Base-by-base conservation (phyloP, 2,329 filamentous ascomycete genomes). In the Colletotrichum lupini region DNA sequence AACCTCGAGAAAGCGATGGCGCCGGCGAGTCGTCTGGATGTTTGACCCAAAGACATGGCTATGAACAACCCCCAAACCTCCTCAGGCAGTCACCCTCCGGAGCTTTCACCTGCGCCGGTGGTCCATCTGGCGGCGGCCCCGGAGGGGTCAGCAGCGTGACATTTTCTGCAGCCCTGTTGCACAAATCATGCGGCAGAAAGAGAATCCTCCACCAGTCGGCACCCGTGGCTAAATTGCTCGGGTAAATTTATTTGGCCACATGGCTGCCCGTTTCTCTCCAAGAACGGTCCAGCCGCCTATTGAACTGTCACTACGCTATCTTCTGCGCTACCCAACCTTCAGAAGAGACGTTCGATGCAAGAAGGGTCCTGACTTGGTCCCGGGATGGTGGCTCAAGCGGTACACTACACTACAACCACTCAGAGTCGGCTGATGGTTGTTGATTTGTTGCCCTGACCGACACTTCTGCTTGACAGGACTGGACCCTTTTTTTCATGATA, bases 121-220 rank as follows among this genome's bases (percentile, higher is more conserved):
- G 69, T 46, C 69, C 66, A 69, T 60, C 30, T 60, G 69, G 66
- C 69, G 69, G 65, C 69, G 42, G 16, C 3, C 53, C 49, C 9
- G 14, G 37, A 53, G 32, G 24, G n/a, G 22, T 16, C 2, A n/a
- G 19, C 59, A 69, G 70, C 70, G 70, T 72, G 66, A 72, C 70
- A 69, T 64, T 69, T 66, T 72, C 37, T 42, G 70, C 69, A 72
- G 69, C 69, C 69, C 65, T 72, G 69, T 72, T 53, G 69, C 64
- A 22, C 69, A 55, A 55, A 32, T 63, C 69, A 68, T 58, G 65
- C 58, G 69, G 66, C 67, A 19, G 42, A 42, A 26, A 56, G 53
- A 60, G 58, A 59, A 69, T 69, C 69, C 69, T 69, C 69, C 69
- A 69, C 65, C 69, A 72, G 69, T 72, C 69, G 69, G 69, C 53